Evolutionary conservation across 169 alveolate genomes (phyloP).

Genomic region (Babesia microti): DNA sequence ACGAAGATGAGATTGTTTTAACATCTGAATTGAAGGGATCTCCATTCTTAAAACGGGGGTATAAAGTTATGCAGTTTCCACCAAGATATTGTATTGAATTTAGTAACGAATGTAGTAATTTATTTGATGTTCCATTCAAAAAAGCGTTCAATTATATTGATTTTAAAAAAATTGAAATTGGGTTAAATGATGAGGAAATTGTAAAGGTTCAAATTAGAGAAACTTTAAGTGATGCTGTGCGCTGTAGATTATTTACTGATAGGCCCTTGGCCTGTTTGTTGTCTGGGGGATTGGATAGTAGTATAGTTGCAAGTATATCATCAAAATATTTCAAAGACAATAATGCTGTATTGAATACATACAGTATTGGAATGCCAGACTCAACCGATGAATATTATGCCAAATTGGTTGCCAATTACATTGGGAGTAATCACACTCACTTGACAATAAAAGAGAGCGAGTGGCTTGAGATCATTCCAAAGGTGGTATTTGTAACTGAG

Average conservation of each 20-base stretch:
- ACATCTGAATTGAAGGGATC: constrained; percentile 38
- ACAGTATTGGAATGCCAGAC: constrained; percentile 18
- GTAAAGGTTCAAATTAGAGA: constrained; percentile 17
- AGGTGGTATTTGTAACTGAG: constrained; percentile 73
- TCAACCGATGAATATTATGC: constrained; percentile 32
- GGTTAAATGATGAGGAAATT: constrained; percentile 9
- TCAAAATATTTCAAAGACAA: constrained; percentile 19
- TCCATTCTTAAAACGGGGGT: constrained; percentile 10
- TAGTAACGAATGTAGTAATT: constrained; percentile 13
- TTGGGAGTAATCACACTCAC: constrained; percentile 68
- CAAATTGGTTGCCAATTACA: constrained; percentile 46
- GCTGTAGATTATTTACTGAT: constrained; percentile 59
- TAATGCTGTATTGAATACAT: constrained; percentile 6
- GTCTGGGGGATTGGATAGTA: constrained; percentile 77
- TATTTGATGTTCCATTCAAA: constrained; percentile 18
- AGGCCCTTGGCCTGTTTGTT: constrained; percentile 76
- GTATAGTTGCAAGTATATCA: constrained; percentile 67
- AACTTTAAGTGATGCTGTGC: constrained; percentile 19
- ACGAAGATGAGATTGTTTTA: constrained; percentile 28
- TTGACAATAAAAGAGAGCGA: constrained; percentile 64
- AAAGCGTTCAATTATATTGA: constrained; percentile 14
- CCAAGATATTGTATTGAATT: constrained; percentile 25
- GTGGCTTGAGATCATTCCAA: constrained; percentile 48
- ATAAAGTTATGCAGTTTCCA: constrained; percentile 16
- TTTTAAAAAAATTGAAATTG: constrained; percentile 11